These are phyloP conservation scores for Umbelopsis vinacea DNA, from an alignment of 192 early-diverging fungal species.

Conservation along the genomic window DNA sequence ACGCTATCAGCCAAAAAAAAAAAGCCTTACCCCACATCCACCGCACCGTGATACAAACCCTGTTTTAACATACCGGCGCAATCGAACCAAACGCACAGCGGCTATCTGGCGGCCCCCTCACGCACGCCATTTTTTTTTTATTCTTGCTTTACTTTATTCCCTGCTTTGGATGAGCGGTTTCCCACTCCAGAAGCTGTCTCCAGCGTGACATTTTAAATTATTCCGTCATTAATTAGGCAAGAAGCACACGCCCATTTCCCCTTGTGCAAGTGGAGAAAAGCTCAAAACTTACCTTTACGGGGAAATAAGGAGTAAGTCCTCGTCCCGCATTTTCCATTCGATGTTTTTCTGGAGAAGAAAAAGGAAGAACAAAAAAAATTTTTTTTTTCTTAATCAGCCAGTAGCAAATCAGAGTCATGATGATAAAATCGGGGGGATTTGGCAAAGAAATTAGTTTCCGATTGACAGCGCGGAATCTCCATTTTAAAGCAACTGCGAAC, in stretches of 20 bases:
- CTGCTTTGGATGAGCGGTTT: no score
- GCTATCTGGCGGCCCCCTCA: no score
- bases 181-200: no score
- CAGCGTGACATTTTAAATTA: no score
- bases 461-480: slow-evolving; percentile 10
- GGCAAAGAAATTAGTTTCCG: neutral
- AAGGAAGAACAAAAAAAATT: neutral
- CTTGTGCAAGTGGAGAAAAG: neutral
- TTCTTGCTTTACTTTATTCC: no score
- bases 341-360: no score
- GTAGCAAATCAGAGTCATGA: neutral
- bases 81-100: no score
- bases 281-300: neutral
- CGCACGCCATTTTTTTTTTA: no score
- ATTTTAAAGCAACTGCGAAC: neutral
- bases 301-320: neutral
- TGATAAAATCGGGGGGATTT: neutral
- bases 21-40: slow-evolving; percentile 12
- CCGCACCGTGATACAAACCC: slow-evolving; percentile 7
- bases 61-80: neutral
- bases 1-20: neutral
- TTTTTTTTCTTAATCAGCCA: neutral
- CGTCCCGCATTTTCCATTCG: no score
- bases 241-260: no score
- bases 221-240: no score